Evolutionary conservation across 768 basidiomycete species (phyloP).

Genomic region (Auriscalpium orientale): DNA sequence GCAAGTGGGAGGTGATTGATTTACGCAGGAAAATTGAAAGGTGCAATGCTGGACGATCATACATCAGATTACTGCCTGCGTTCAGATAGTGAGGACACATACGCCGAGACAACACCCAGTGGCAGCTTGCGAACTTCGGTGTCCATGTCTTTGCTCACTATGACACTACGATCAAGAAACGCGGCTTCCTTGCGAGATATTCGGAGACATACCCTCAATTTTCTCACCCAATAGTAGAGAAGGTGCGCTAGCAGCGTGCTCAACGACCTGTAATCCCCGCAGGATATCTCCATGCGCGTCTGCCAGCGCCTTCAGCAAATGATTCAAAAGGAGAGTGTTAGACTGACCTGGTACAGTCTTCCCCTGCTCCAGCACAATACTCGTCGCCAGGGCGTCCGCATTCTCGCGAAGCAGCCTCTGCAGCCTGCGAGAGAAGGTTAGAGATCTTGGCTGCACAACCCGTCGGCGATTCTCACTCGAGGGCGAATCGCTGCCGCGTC

Average conservation of each 20-base stretch:
- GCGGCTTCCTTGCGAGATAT: neutral
- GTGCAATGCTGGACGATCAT: conserved; percentile 48
- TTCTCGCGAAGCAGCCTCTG: conserved; percentile 83
- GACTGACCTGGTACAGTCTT: conserved; percentile 77
- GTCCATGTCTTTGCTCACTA: conserved; percentile 95
- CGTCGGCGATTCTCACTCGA: conserved; percentile 58
- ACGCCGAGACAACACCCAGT: conserved; percentile 79
- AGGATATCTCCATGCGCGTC: conserved; percentile 95
- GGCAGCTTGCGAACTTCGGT: conserved; percentile 80
- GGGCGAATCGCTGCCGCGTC: conserved; percentile 76
- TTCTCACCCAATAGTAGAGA: conserved; percentile 85
- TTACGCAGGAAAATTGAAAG: conserved; percentile 88
- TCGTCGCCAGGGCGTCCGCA: conserved; percentile 76
- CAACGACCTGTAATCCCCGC: conserved; percentile 86
- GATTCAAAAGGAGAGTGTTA: conserved; percentile 7
- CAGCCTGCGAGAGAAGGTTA: conserved; percentile 42
- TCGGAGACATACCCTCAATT: conserved; percentile 60
- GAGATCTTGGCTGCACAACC: neutral
- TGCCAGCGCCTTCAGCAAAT: conserved; percentile 18
- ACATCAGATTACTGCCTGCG: neutral
- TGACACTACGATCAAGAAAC: neutral
- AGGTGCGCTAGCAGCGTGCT: conserved; percentile 74
- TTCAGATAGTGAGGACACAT: neutral
- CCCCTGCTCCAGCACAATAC: conserved; percentile 92
- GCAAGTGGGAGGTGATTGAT: conserved; percentile 19